phyloP scores from a whole-genome alignment of 805 yeast genomes.

The Wickerhamomyces subpelliculosus region DNA sequence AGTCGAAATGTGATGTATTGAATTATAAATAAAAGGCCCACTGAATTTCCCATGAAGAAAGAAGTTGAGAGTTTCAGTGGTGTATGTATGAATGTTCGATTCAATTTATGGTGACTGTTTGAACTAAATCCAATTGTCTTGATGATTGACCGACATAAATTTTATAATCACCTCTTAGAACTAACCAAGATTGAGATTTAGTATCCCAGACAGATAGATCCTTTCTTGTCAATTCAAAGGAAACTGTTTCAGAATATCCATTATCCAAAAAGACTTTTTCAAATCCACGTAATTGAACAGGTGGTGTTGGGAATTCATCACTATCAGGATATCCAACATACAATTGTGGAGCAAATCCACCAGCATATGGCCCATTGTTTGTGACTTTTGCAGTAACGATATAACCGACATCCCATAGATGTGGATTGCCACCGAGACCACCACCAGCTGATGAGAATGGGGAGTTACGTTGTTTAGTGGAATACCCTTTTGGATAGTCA shows the following conservation, averaged over 20 bases:
- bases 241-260: conserved; percentile 28
- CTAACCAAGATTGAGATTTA: conserved; percentile 43
- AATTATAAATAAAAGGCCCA: no score
- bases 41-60: no score
- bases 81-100: no score
- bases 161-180: conserved; percentile 45
- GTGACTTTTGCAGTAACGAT: conserved; percentile 36
- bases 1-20: no score
- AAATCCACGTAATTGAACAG: conserved; percentile 47
- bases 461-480: conserved; percentile 15
- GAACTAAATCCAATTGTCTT: conserved; percentile 34
- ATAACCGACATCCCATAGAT: conserved; percentile 44
- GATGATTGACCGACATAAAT: conserved; percentile 43
- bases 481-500: conserved; percentile 25
- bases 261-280: conserved; percentile 41
- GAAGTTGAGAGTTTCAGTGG: no score
- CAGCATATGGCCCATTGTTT: conserved; percentile 39
- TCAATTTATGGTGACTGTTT: conserved; percentile 8
- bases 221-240: conserved; percentile 37
- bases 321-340: conserved; percentile 41
- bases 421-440: conserved; percentile 50
- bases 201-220: conserved; percentile 52
- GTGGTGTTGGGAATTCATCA: conserved; percentile 34
- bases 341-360: conserved; percentile 44
- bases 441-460: conserved; percentile 30